Evolutionary conservation across 805 yeast genomes (phyloP).

Genomic region (Starmerella floricola): DNA sequence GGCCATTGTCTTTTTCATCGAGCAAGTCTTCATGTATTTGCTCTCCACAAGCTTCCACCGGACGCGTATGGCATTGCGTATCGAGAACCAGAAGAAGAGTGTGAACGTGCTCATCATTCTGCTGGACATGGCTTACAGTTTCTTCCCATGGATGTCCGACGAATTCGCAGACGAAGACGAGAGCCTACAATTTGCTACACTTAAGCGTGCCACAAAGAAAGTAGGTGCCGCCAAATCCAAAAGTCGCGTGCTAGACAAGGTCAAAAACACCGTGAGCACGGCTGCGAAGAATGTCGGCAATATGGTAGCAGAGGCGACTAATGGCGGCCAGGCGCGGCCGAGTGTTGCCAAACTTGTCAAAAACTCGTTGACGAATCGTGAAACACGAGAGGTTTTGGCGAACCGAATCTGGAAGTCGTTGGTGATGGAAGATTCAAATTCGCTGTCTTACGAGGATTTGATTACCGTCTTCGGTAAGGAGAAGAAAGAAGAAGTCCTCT

Average conservation of each 20-base stretch:
- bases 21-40: conserved; percentile 30
- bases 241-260: conserved; percentile 19
- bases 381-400: conserved; percentile 27
- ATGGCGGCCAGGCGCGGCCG: conserved; percentile 14
- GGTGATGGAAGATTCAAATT: conserved; percentile 30
- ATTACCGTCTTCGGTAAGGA: conserved; percentile 27
- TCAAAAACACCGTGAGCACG: conserved; percentile 23
- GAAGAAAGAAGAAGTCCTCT: conserved; percentile 26
- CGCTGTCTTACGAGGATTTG: conserved; percentile 28
- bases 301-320: conserved; percentile 19
- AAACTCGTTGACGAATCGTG: conserved; percentile 26
- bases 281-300: conserved; percentile 23
- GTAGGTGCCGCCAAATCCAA: not conserved
- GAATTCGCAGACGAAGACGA: conserved; percentile 31
- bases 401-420: conserved; percentile 33
- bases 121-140: conserved; percentile 27
- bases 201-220: conserved; percentile 17
- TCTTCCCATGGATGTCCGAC: conserved; percentile 28
- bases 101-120: conserved; percentile 25
- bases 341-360: conserved; percentile 24
- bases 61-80: conserved; percentile 31
- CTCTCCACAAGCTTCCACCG: conserved; percentile 32
- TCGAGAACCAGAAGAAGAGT: conserved; percentile 29
- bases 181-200: conserved; percentile 23
- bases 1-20: conserved; percentile 29